These are phyloP conservation scores for Entomortierella lignicola DNA, from an alignment of 192 early-diverging fungal species.

Conservation along the genomic window DNA sequence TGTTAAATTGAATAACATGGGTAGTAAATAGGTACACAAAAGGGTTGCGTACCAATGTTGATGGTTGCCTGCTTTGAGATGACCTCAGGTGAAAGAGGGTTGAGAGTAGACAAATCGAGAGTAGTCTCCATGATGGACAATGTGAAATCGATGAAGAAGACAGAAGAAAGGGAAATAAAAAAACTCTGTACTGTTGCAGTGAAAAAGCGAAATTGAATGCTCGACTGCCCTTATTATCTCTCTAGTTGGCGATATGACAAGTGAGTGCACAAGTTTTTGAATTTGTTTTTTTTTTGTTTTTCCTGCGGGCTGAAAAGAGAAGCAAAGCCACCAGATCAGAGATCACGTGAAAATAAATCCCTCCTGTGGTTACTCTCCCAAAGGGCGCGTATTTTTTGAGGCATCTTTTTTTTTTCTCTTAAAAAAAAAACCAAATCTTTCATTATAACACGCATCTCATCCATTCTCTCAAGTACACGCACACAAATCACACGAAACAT, in stretches of 20 bases:
- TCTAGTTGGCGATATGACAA: too few relatives aligned
- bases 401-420: background rate
- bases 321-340: conserved; percentile 9
- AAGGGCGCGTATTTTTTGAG: background rate
- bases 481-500: too few relatives aligned
- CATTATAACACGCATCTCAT: too few relatives aligned
- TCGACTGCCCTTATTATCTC: too few relatives aligned
- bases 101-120: conserved; percentile 61
- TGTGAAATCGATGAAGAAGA: background rate
- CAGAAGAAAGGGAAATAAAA: background rate
- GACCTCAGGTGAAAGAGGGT: conserved; percentile 92
- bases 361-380: too few relatives aligned
- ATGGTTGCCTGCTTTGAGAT: conserved; percentile 98
- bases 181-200: background rate
- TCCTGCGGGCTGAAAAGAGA: background rate
- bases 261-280: background rate
- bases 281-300: conserved; percentile 7
- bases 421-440: background rate
- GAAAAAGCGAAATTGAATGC: background rate
- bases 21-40: too few relatives aligned
- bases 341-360: background rate
- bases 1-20: too few relatives aligned
- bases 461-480: too few relatives aligned
- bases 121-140: conserved; percentile 41
- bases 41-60: conserved; percentile 86